Evolutionary conservation across 2,329 filamentous ascomycete species (phyloP), one percentile per base, ranked within the genome.

Genomic region (Botrytis squamosa): DNA sequence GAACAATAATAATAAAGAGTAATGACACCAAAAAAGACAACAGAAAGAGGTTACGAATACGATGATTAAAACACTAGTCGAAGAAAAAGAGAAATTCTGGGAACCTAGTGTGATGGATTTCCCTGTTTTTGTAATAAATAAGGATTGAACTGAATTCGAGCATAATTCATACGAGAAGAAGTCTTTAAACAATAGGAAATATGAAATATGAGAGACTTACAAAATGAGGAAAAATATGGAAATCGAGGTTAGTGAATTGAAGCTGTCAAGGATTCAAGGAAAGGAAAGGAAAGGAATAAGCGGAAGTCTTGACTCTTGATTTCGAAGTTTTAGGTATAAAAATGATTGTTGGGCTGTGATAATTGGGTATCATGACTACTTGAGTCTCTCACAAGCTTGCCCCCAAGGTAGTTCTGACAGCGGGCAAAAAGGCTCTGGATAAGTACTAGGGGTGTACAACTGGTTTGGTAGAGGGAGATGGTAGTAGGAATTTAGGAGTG

Each of bases 71-170:
- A 20, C 2, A 36, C 16, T 36, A 4, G 0, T 12, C 3, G 29
- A 5, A 36, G 20, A 36, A 36, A 0, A 10, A 60, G 57, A 22
- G 2, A 12, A 22, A 22, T 3, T 3, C 4, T 60, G 4, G 36
- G 4, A 22, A 36, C 36, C 4, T 36, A 22, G 8, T 36, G 2
- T 22, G 57, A 12, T 59, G 8, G 16, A 36, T 22, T 22, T 10
- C 9, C 16, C 18, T 29, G 4, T 4, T 5, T 3, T n/a, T 4
- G 4, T n/a, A n/a, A 5, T n/a, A n/a, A 0, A 52, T 2, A 3
- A 3, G 4, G 25, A 5, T 52, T n/a, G 49, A 6, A n/a, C 9
- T 52, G 9, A 5, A 12, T 12, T 12, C 29, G 52, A 55, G 14
- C 29, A 8, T 18, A 18, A 2, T 16, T 16, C 3, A 29, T 29